Conservation (phyloP, 495 filamentous ascomycete genomes). For the Arthonia radiata region DNA sequence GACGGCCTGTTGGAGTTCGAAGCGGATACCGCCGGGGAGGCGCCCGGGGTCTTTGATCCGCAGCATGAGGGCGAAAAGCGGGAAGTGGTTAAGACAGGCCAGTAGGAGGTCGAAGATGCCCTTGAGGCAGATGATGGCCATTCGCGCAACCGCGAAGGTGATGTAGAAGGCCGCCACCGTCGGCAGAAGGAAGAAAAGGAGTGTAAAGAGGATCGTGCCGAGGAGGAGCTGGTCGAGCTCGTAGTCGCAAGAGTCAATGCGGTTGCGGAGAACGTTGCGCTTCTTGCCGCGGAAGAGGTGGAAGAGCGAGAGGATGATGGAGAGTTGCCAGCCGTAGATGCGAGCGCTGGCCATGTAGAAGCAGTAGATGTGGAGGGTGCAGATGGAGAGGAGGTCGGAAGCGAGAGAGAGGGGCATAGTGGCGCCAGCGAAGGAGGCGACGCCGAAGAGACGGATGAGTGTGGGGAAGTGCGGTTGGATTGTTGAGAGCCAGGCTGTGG, state of each 20-base stretch:
- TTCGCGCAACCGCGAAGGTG: slow-evolving; percentile 80
- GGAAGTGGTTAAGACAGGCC: slow-evolving; percentile 93
- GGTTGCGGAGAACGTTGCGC: slow-evolving; percentile 84
- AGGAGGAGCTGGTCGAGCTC: slow-evolving; percentile 93
- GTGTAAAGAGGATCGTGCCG: slow-evolving; percentile 87
- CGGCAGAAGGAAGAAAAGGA: slow-evolving; percentile 83
- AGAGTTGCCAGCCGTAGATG: slow-evolving; percentile 96
- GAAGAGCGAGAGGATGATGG: slow-evolving; percentile 85
- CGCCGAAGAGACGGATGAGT: slow-evolving; percentile 80
- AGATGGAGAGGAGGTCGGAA: slow-evolving; percentile 75
- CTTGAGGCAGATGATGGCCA: slow-evolving; percentile 83
- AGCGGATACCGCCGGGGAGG: slow-evolving; percentile 73
- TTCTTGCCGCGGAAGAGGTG: slow-evolving; percentile 97
- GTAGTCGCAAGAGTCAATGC: slow-evolving; percentile 97
- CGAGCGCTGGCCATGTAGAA: slow-evolving; percentile 93
- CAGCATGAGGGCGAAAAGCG: slow-evolving; percentile 91
- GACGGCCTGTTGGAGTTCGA: slow-evolving; percentile 61
- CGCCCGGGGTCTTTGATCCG: slow-evolving; percentile 78
- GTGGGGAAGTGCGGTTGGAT: slow-evolving; percentile 59
- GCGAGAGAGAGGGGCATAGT: slow-evolving; percentile 93
- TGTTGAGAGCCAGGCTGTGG: slow-evolving; percentile 40
- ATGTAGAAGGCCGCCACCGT: slow-evolving; percentile 93
- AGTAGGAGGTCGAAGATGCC: slow-evolving; percentile 71
- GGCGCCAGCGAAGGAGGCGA: slow-evolving; percentile 82
- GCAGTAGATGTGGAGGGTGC: slow-evolving; percentile 89